Evolutionary conservation across 2,329 filamentous ascomycete species (phyloP).

Genomic region (Trichocomaceae sp.): DNA sequence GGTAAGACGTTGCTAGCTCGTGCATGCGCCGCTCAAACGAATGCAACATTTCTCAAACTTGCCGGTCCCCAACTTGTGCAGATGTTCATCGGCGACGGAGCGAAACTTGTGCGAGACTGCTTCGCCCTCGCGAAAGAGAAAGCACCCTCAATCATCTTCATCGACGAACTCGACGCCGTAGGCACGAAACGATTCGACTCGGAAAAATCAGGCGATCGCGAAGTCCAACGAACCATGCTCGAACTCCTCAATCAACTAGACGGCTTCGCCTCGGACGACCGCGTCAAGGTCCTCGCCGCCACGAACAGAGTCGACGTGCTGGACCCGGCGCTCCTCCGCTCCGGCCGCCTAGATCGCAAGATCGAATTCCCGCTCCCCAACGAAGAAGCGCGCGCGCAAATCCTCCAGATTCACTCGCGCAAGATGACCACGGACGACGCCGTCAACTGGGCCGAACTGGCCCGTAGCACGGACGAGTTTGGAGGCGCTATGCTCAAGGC

Average conservation of each 20-base stretch:
- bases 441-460: conserved; percentile 94
- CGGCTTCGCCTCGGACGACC: conserved; percentile 92
- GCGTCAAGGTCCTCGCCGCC: conserved; percentile 91
- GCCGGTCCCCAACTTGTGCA: conserved; percentile 96
- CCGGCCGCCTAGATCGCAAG: conserved; percentile 88
- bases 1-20: conserved; percentile 63
- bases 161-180: conserved; percentile 96
- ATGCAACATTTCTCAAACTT: conserved; percentile 97
- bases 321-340: conserved; percentile 83
- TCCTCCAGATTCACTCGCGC: conserved; percentile 91
- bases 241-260: conserved; percentile 98
- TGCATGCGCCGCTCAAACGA: conserved; percentile 94
- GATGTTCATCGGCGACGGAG: conserved; percentile 99
- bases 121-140: conserved; percentile 98
- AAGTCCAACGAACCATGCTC: conserved; percentile 98
- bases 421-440: conserved; percentile 95
- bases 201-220: conserved; percentile 94
- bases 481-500: conserved; percentile 97
- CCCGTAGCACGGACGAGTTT: conserved; percentile 95
- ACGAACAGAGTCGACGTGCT: conserved; percentile 93
- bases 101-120: conserved; percentile 94
- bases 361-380: conserved; percentile 98
- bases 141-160: conserved; percentile 98
- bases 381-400: conserved; percentile 94
- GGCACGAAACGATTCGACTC: conserved; percentile 98